phyloP scores from a whole-genome alignment of 129 eudicot genomes.

The Tanacetum coccineum region DNA sequence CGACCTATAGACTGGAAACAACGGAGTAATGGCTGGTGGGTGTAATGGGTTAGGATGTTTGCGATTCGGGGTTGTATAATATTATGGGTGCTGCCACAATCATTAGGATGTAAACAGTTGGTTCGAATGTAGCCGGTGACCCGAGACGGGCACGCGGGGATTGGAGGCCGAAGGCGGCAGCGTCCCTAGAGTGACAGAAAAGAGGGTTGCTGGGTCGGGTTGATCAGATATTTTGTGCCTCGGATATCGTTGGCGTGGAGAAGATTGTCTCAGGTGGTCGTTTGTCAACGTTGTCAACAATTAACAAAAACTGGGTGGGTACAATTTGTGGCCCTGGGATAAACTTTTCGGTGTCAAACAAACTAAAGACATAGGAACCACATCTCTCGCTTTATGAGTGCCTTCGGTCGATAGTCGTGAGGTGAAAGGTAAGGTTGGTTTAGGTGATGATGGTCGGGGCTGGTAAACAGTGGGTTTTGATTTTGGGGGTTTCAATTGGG shows the following conservation, averaged over 20 bases:
- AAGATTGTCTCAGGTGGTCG: neutral
- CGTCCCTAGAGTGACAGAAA: neutral
- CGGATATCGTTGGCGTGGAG: no score
- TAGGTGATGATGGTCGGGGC: no score
- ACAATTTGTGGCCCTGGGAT: neutral
- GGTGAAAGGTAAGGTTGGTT: no score
- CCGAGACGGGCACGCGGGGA: neutral
- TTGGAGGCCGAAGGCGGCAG: neutral
- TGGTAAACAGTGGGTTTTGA: no score
- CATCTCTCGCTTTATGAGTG: no score
- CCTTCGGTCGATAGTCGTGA: no score
- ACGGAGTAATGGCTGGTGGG: no score
- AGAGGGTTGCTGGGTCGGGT: neutral
- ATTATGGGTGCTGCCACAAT: conserved; percentile 3
- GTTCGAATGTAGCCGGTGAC: neutral
- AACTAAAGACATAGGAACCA: no score
- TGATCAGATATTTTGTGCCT: no score
- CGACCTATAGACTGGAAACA: conserved; percentile 6
- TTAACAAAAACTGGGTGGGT: neutral
- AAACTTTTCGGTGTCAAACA: neutral
- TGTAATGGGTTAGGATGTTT: neutral
- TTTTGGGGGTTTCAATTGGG: no score
- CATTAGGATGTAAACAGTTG: neutral
- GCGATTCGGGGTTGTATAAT: conserved; percentile 4
- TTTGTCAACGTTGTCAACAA: neutral